Evolutionary conservation across 2,329 filamentous ascomycete genomes (phyloP).

Genomic region (Apiospora phragmitis): DNA sequence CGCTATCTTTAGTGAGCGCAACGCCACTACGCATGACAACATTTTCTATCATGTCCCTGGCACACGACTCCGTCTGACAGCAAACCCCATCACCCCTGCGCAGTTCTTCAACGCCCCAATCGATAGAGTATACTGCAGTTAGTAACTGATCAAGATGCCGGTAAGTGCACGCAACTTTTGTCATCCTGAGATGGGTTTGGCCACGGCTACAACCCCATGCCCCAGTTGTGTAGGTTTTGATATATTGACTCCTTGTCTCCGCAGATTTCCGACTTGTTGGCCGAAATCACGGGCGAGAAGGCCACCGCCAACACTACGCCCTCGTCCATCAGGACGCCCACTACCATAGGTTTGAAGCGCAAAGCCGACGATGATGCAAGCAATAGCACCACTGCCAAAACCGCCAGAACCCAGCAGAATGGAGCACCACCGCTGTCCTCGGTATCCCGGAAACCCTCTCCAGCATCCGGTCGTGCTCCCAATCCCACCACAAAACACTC

Average conservation of each 20-base stretch:
- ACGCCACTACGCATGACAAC: conserved; percentile 11
- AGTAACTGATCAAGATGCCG: conserved; percentile 5
- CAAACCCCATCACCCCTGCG: conserved; percentile 3
- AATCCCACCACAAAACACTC: conserved; percentile 9
- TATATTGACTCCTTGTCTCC: background rate
- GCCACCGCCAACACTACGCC: conserved; percentile 35
- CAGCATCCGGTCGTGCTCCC: conserved; percentile 23
- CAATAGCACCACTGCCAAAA: conserved; percentile 25
- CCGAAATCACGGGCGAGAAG: conserved; percentile 60
- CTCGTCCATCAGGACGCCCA: conserved; percentile 29
- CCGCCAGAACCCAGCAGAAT: conserved; percentile 20
- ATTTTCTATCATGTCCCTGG: conserved; percentile 10
- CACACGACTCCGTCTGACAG: conserved; percentile 11
- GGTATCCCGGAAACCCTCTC: conserved; percentile 12
- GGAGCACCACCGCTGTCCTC: background rate
- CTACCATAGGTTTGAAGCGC: conserved; percentile 45
- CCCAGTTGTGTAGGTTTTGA: background rate
- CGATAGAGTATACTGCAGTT: background rate
- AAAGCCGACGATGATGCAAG: conserved; percentile 54
- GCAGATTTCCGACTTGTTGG: conserved; percentile 59
- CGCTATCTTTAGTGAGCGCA: conserved; percentile 12
- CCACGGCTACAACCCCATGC: background rate
- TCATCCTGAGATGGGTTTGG: background rate
- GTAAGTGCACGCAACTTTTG: background rate
- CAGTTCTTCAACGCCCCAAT: background rate